Percentiles rank a stretch among this genome's conserved stretches.
Conservation (phyloP, 1,139 yeast species). For the Eremothecium coryli region DNA sequence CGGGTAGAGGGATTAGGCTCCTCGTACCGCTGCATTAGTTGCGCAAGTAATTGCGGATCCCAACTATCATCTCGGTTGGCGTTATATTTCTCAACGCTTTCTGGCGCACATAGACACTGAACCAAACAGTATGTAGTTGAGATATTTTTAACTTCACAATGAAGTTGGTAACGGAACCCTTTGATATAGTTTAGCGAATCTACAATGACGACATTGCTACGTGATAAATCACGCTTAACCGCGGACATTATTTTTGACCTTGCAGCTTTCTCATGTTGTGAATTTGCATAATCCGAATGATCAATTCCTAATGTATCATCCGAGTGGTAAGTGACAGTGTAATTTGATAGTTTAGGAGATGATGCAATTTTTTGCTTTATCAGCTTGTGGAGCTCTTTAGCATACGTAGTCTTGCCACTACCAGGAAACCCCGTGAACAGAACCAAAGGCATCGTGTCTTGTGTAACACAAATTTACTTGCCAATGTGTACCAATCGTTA, state of each 20-base stretch:
- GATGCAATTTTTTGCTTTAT: slow-evolving; percentile 47
- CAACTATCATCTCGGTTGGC: slow-evolving; percentile 35
- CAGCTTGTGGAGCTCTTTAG: slow-evolving; percentile 41
- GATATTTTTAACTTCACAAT: slow-evolving; percentile 83
- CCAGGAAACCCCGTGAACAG: slow-evolving; percentile 78
- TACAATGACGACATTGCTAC: slow-evolving; percentile 64
- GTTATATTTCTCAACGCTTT: slow-evolving; percentile 50
- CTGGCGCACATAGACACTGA: slow-evolving; percentile 63
- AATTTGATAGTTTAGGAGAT: slow-evolving; percentile 38
- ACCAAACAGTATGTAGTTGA: slow-evolving; percentile 78
- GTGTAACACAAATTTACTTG: too few relatives aligned
- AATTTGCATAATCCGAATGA: slow-evolving; percentile 58
- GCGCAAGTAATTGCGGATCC: slow-evolving; percentile 60
- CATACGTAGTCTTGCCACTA: slow-evolving; percentile 76
- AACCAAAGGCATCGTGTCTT: slow-evolving; percentile 79
- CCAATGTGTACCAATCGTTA: too few relatives aligned
- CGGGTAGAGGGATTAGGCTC: slow-evolving; percentile 81
- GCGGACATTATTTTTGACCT: slow-evolving; percentile 84
- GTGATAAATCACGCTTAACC: slow-evolving; percentile 68
- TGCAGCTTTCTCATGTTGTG: slow-evolving; percentile 66
- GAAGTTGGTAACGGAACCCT: slow-evolving; percentile 89
- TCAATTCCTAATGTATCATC: slow-evolving; percentile 72
- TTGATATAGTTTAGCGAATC: slow-evolving; percentile 87
- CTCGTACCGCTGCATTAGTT: slow-evolving; percentile 76
- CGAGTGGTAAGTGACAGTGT: slow-evolving; percentile 57